Evolutionary conservation across 805 yeast genomes (phyloP), one percentile per base, ranked within the genome.

Genomic region (Lipomyces yamadae): DNA sequence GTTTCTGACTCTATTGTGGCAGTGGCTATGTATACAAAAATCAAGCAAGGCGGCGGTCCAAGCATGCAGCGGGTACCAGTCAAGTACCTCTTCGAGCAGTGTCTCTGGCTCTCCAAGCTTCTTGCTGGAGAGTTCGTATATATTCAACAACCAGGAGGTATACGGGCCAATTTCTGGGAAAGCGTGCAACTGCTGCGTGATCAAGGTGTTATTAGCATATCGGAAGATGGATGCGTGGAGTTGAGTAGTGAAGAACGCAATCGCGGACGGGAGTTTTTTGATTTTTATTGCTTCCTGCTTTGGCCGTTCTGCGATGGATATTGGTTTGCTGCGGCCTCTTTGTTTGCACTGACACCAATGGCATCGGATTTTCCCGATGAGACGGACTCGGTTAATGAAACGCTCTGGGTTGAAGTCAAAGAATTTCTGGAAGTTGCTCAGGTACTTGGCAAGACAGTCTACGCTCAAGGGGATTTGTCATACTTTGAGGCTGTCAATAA

Each of bases 1-100:
- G 83, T 85, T 42, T 80, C 82, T 48, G 84, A 83, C 66, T 81
- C 87, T 35, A 79, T 86, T 63, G 81, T 81, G 3, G 78, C 84
- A 34, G 79, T 83, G 11, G 78, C 80, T 8, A 71, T 80, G 63
- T 78, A 78, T 67, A 70, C 76, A 18, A 70, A 74, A 62, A 71
- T 75, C 60, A 70, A 76, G 50, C 74, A 77, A 58, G 72, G 70
- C 18, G 70, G 72, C 13, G 74, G 69, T 7, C 64, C 64, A 8
- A 65, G 69, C 13, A 39, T 45, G 60, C 73, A 73, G 64, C 61
- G 65, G 13, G 72, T 79, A 45, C 66, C 74, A 10, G 65, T 73
- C 59, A 58, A 67, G 15, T 77, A 74, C 18, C 72, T 80, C 15
- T 70, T 72, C 52, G 69, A 69, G 10, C 75, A 76, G 50, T 77